phyloP scores from a whole-genome alignment of 1,139 yeast genomes.

The Yamadazyma atmosphaerica region DNA sequence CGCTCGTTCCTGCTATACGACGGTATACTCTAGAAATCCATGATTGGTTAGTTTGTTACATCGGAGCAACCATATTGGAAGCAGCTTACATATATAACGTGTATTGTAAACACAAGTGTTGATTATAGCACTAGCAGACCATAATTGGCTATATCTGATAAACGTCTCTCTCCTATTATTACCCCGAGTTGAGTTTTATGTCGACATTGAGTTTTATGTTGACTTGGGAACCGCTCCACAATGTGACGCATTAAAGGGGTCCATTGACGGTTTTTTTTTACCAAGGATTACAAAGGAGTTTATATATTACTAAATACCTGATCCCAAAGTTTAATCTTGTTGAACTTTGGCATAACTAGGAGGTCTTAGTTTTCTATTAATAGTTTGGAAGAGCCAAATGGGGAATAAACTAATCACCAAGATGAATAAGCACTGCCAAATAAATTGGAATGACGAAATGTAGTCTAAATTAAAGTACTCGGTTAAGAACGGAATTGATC shows the following conservation, averaged over 20 bases:
- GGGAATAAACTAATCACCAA: slow-evolving; percentile 77
- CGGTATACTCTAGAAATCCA: not conserved
- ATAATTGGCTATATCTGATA: slow-evolving; percentile 1
- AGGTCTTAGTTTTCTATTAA: slow-evolving; percentile 77
- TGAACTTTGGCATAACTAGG: slow-evolving; percentile 98
- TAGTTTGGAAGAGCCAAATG: slow-evolving; percentile 80
- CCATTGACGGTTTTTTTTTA: too few relatives aligned
- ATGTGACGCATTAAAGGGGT: not conserved
- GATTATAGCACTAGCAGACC: not conserved
- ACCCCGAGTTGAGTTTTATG: too few relatives aligned
- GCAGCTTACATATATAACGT: not conserved
- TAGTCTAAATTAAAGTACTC: slow-evolving; percentile 81
- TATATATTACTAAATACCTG: not conserved
- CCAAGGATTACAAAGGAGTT: too few relatives aligned
- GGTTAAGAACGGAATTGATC: slow-evolving; percentile 75
- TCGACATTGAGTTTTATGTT: not conserved
- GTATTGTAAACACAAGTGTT: too few relatives aligned
- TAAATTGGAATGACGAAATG: slow-evolving; percentile 57
- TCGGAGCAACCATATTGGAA: not conserved
- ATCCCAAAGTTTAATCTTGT: slow-evolving; percentile 45
- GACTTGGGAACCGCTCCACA: slow-evolving; percentile 2
- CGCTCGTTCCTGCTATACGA: slow-evolving; percentile 1
- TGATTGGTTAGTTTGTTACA: not conserved
- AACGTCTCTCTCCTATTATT: not conserved
- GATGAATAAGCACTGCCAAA: slow-evolving; percentile 69